phyloP scores from a whole-genome alignment of 257 asterid genomes.

The Capsicum pubescens region DNA sequence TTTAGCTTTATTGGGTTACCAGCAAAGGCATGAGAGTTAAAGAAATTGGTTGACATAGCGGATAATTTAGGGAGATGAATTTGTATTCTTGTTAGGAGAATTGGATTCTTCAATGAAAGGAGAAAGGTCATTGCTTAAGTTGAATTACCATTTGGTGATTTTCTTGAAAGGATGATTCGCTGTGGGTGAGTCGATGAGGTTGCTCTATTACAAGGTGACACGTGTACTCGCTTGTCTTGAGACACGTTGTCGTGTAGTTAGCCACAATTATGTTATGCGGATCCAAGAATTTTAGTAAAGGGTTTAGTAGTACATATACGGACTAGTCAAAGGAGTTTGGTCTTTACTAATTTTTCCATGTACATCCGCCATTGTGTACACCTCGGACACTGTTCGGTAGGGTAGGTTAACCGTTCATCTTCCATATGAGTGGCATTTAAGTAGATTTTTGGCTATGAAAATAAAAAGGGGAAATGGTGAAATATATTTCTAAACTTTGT shows the following conservation, averaged over 20 bases:
- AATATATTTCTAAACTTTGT: too few relatives aligned
- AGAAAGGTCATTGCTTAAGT: constrained; percentile 37
- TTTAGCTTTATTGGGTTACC: constrained; percentile 68
- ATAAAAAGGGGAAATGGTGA: too few relatives aligned
- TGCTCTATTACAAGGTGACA: background rate
- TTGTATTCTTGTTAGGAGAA: background rate
- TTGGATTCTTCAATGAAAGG: constrained; percentile 25
- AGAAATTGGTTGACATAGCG: constrained; percentile 50
- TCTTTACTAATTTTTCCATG: too few relatives aligned
- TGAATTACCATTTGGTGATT: constrained; percentile 7
- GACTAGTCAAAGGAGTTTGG: too few relatives aligned
- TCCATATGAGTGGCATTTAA: too few relatives aligned
- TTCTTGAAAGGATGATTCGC: background rate
- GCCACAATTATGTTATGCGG: background rate
- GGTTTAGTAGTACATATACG: too few relatives aligned
- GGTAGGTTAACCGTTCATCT: too few relatives aligned
- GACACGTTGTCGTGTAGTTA: background rate
- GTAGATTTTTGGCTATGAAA: too few relatives aligned
- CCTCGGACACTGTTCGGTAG: too few relatives aligned
- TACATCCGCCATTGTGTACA: background rate
- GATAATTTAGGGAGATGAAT: background rate
- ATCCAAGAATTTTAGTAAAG: too few relatives aligned
- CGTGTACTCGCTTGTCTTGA: background rate
- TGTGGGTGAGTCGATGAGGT: background rate
- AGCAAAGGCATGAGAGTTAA: constrained; percentile 70